phyloP scores from a whole-genome alignment of 192 early-diverging fungal species.

The Backusella psychrophila region DNA sequence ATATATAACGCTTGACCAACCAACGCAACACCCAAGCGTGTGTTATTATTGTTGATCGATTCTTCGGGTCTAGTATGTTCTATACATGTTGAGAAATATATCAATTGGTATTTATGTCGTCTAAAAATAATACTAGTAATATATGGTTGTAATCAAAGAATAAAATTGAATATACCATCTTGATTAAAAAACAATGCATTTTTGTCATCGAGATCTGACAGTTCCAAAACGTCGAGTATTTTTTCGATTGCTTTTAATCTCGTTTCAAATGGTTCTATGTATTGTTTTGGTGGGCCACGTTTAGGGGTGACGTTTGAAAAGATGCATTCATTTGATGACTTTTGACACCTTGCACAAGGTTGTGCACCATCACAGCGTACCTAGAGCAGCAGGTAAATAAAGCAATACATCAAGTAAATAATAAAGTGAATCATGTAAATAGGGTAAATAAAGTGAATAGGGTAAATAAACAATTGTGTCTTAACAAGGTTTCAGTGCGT shows the following conservation, averaged over 20 bases:
- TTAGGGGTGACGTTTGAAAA: slow-evolving; percentile 27
- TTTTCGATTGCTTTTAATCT: slow-evolving; percentile 28
- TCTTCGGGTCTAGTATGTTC: background rate
- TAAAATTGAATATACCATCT: background rate
- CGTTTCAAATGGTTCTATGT: slow-evolving; percentile 25
- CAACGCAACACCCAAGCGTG: slow-evolving; percentile 2
- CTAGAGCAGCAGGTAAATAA: slow-evolving; percentile 6
- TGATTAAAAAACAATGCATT: background rate
- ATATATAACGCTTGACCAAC: slow-evolving; percentile 26
- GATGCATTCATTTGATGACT: slow-evolving; percentile 24
- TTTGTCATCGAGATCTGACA: background rate
- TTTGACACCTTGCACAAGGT: slow-evolving; percentile 32
- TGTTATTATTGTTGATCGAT: background rate
- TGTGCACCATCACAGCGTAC: slow-evolving; percentile 38
- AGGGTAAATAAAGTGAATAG: background rate
- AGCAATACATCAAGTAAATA: too few relatives aligned
- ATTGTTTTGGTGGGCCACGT: slow-evolving; percentile 37
- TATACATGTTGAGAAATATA: background rate
- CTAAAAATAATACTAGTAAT: background rate
- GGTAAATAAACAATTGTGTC: background rate
- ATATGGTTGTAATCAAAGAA: background rate
- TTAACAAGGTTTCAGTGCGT: background rate
- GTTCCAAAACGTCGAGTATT: slow-evolving; percentile 11
- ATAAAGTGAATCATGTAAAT: too few relatives aligned
- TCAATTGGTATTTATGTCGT: background rate